Conservation (phyloP, 83 land plant genomes). For the Picea abies region DNA sequence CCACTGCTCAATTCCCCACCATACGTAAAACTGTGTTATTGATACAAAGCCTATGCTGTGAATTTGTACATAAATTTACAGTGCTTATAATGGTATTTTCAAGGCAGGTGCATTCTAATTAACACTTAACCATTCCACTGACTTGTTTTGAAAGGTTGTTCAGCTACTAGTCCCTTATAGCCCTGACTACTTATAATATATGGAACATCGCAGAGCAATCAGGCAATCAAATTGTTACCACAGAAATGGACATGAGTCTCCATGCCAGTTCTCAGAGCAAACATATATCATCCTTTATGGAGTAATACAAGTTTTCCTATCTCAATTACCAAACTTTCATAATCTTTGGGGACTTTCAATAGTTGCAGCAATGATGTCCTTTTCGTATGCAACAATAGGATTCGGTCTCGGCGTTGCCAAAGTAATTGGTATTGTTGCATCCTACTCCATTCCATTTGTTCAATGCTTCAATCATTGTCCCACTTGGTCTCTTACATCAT, state of each 20-base stretch:
- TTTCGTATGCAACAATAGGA: constrained; percentile 73
- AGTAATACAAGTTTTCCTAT: constrained; percentile 50
- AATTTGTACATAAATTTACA: not conserved
- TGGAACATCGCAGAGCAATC: constrained; percentile 48
- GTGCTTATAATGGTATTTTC: too few species aligned
- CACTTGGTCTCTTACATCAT: not conserved
- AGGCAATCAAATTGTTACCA: constrained; percentile 58
- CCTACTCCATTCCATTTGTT: not conserved
- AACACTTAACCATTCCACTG: not conserved
- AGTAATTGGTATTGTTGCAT: constrained; percentile 51
- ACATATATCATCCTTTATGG: constrained; percentile 69
- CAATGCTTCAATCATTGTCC: too few species aligned
- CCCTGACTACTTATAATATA: too few species aligned
- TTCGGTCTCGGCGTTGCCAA: constrained; percentile 72
- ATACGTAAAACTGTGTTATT: not conserved
- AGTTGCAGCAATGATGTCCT: constrained; percentile 83
- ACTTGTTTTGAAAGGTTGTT: not conserved
- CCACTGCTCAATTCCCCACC: too few species aligned
- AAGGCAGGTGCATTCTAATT: not conserved
- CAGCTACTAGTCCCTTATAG: not conserved
- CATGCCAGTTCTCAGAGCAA: constrained; percentile 39
- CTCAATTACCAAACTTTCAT: constrained; percentile 78
- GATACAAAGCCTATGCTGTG: not conserved
- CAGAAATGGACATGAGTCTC: constrained; percentile 28
- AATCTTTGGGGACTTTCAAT: constrained; percentile 70